Percentiles rank a stretch among this genome's conserved stretches.
phyloP scores from a whole-genome alignment of 2,329 filamentous ascomycete species.

The Aspergillus pseudoviridinutans region DNA sequence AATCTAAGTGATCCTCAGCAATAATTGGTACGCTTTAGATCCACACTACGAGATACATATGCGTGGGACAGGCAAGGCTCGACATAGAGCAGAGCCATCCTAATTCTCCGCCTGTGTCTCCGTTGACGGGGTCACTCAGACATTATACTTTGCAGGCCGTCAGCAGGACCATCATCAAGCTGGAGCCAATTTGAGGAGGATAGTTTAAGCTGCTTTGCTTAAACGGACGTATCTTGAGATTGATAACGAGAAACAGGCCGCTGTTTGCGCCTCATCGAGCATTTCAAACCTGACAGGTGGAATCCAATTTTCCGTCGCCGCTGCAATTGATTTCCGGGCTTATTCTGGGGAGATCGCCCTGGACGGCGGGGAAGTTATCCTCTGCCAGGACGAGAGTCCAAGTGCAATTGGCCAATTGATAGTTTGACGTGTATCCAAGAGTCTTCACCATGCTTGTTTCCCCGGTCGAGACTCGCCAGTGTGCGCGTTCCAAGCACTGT shows the following conservation, averaged over 20 bases:
- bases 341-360: neutral
- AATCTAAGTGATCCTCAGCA: too few species aligned
- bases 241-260: neutral
- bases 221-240: too few species aligned
- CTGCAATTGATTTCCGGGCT: slow-evolving; percentile 19
- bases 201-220: neutral
- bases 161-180: too few species aligned
- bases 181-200: too few species aligned
- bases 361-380: neutral
- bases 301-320: slow-evolving; percentile 17
- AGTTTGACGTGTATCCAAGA: neutral
- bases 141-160: too few species aligned
- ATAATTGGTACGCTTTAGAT: too few species aligned
- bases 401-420: slow-evolving; percentile 1
- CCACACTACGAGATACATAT: too few species aligned
- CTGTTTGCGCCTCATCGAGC: neutral
- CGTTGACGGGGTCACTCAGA: too few species aligned
- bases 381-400: neutral
- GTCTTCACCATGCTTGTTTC: slow-evolving; percentile 4
- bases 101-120: too few species aligned
- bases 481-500: neutral
- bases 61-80: too few species aligned
- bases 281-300: slow-evolving; percentile 13
- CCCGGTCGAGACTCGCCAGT: neutral
- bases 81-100: too few species aligned